Base-by-base conservation (phyloP, 73 alveolate genomes). In the Paramecium tetraurelia region DNA sequence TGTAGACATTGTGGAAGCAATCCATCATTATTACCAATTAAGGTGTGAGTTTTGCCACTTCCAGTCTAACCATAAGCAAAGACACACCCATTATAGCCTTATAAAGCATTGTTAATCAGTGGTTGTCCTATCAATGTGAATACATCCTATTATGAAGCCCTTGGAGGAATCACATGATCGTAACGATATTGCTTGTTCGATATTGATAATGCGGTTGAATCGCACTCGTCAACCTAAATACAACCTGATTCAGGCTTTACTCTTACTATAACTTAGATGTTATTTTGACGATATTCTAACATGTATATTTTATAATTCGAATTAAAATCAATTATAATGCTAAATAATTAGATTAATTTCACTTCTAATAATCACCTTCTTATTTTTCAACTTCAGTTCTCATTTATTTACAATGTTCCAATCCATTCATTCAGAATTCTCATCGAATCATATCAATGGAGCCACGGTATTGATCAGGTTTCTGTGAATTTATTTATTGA, bases 1-100 rank as follows among this genome's bases (percentile, higher is more conserved):
- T 59, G 18, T 27, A 59, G 27, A 36, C 46, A 70, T 58, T 85
- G 29, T 20, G 72, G 89, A 63, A 59, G 57, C 85, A 33, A 95
- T 95, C 87, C 87, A 75, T 75, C 87, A 29, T 75, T 33, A 14
- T 75, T 75, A 1, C 99, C 99, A 59, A 93, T 94, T 72, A 98
- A 92, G 20, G 99, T 98, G 93, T 93, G 96, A 1, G 99, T 98
- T 92, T 98, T 98, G 0, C 99, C 99, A 21, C 99, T 92, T 24
- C 99, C 99, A 14, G 99, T 98, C 59, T 98, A 96, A 20, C 99
- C 99, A 96, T 98, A 98, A 11, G 99, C 99, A 88, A 98, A 97
- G 10, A 98, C 96, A 41, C 99, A 92, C 8, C 98, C 99, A 92
- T 98, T 98, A 80, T 97, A 98, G 20, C 99, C 99, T 69, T 92